These are phyloP conservation scores for Ustilago cynodontis DNA, from an alignment of 1,284 basidiomycete genomes.

Conservation along the genomic window DNA sequence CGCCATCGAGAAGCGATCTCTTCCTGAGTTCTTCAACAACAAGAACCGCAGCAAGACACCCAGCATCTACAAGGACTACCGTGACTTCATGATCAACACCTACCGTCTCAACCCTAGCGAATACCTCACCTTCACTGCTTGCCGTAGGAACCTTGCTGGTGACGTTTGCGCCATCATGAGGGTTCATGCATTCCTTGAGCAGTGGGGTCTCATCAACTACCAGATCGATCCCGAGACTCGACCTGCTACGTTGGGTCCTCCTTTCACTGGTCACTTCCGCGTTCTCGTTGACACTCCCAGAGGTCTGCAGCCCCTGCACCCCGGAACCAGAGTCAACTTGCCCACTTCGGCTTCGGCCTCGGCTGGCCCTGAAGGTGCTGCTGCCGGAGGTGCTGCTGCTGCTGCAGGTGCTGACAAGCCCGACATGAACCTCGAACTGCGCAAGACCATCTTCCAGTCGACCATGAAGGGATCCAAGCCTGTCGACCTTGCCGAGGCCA, in stretches of 20 bases:
- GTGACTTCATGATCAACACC: conserved; percentile 99
- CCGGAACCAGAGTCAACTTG: conserved; percentile 72
- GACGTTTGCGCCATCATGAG: conserved; percentile 99
- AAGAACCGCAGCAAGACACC: conserved; percentile 89
- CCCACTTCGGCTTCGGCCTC: conserved; percentile 21
- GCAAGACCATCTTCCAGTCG: conserved; percentile 66
- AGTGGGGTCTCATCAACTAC: conserved; percentile 99
- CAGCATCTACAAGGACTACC: conserved; percentile 97
- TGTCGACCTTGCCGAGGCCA: conserved; percentile 62
- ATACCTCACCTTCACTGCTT: conserved; percentile 97
- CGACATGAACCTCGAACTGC: conserved; percentile 71
- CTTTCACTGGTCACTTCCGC: conserved; percentile 98
- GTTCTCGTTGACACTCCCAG: conserved; percentile 96
- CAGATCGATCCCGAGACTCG: conserved; percentile 98
- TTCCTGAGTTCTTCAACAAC: conserved; percentile 99
- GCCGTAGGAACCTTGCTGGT: conserved; percentile 92
- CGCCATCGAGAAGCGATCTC: conserved; percentile 87
- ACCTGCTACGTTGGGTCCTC: conserved; percentile 92
- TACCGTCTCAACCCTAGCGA: conserved; percentile 93
- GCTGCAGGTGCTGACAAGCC: conserved; percentile 73
- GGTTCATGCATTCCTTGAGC: conserved; percentile 97
- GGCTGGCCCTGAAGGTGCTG: conserved; percentile 69
- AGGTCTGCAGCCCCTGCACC: conserved; percentile 93
- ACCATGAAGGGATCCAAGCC: conserved; percentile 65
- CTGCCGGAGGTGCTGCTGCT: conserved; percentile 71